phyloP scores from a whole-genome alignment of 495 filamentous ascomycete species.

The Tuber microsphaerosporum region DNA sequence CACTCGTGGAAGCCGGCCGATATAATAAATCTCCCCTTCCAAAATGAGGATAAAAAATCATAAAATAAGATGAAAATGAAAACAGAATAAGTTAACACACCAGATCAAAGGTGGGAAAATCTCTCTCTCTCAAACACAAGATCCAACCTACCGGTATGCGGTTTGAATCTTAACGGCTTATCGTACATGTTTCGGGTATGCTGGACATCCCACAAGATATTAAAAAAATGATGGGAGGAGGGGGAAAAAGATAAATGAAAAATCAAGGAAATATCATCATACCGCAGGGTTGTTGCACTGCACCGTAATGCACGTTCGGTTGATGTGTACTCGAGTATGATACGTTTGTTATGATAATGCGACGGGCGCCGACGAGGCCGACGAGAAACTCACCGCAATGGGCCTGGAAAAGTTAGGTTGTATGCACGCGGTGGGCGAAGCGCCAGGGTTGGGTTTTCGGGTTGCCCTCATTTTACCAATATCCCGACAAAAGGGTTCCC shows the following conservation, averaged over 20 bases:
- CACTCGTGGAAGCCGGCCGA: background rate
- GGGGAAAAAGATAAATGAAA: background rate
- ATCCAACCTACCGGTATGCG: background rate
- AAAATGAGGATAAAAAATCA: background rate
- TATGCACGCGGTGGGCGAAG: background rate
- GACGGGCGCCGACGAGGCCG: background rate
- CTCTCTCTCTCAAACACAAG: background rate
- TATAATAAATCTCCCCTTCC: background rate
- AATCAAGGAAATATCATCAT: background rate
- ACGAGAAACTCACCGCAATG: background rate
- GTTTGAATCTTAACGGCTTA: conserved; percentile 5
- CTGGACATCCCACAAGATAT: background rate
- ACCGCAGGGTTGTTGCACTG: background rate
- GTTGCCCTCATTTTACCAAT: background rate
- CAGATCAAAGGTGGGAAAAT: background rate
- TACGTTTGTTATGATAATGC: background rate
- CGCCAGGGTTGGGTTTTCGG: background rate
- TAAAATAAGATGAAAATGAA: background rate
- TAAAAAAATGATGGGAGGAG: background rate
- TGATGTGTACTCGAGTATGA: background rate
- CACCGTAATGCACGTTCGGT: background rate
- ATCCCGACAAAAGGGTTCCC: background rate
- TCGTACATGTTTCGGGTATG: conserved; percentile 2
- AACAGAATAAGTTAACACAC: background rate
- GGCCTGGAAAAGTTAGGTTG: background rate